Base-by-base conservation (phyloP, 768 basidiomycete species). In the Lentinus brumalis region DNA sequence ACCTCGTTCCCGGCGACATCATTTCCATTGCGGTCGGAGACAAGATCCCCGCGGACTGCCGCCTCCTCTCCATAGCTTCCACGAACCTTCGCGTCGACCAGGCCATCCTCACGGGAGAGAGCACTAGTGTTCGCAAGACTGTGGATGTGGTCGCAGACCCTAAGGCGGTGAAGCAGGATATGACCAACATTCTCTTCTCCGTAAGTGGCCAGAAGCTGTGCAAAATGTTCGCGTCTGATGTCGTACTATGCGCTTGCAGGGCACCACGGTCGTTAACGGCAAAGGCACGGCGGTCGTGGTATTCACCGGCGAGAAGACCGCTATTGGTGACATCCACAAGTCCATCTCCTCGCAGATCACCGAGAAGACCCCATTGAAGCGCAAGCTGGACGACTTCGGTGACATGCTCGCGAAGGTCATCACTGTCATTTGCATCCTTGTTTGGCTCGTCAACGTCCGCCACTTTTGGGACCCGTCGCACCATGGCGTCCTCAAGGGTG, bases 341-440 rank as follows among this genome's bases (percentile, higher is more conserved):
- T 96, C 94, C 47, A 99, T 99, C 73, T 86, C 92, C 6, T 84
- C 89, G 35, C 94, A 96, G 73, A 96, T 96, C 66, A 86, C 82
- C 56, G 96, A 98, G 68, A 98, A 98, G 82, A 99, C 96, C 0
- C 96, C 96, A 0, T 78, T 99, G 53, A 99, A 99, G 76, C 88
- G 92, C 63, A 98, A 98, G 75, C 83, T 99, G 49, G 96, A 99
- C 73, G 96, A 99, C 73, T 99, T 99, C 67, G 96, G 96, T 60
- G 96, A 99, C 71, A 88, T 89, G 83, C 83, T 99, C 53, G 96
- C 96, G 31, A 98, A 98, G 74, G 96, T 98, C 74, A 99, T 99
- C 76, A 85, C 89, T 46, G 93, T 97, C 63, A 97, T 98, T 69
- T 99, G 96, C 68, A 81, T 99, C 61, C 87, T 99, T 62, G 96